Conservation (phyloP, 768 basidiomycete species). For the Mycena rebaudengoi region DNA sequence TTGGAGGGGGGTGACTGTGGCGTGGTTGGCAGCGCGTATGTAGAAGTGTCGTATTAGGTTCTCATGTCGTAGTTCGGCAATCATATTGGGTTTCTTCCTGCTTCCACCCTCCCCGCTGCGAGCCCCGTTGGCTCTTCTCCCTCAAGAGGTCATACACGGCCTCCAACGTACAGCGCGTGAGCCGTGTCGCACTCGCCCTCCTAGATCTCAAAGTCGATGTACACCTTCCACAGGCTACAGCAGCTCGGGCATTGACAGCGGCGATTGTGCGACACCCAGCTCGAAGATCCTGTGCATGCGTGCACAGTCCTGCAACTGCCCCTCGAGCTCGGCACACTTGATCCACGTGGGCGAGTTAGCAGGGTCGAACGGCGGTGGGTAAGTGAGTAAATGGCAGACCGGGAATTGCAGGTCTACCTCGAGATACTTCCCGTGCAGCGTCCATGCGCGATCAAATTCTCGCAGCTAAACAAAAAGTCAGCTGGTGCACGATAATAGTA, state of each 20-base stretch:
- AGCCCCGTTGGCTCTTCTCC: no score
- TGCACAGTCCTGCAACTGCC: constrained; percentile 83
- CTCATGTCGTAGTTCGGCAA: no score
- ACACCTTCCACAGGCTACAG: constrained; percentile 96
- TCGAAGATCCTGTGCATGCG: constrained; percentile 96
- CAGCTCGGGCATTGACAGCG: constrained; percentile 94
- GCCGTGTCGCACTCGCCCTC: constrained; percentile 91
- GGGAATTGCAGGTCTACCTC: constrained; percentile 61
- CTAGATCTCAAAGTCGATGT: constrained; percentile 95
- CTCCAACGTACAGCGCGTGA: constrained; percentile 87
- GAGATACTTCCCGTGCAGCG: constrained; percentile 92
- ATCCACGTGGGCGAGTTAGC: constrained; percentile 96
- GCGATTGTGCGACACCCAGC: constrained; percentile 83
- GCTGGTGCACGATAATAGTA: not conserved
- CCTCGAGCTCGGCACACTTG: constrained; percentile 92
- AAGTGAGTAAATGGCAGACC: constrained; percentile 11
- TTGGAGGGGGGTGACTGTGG: no score
- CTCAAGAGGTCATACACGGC: no score
- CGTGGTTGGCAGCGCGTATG: no score
- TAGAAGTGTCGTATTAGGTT: no score
- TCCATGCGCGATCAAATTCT: constrained; percentile 94
- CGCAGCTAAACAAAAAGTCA: constrained; percentile 60
- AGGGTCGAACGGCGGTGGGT: constrained; percentile 72
- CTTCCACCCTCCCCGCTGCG: no score
- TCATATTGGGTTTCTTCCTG: no score